phyloP scores from a whole-genome alignment of 164 flowering plant genomes.

The Paratinospora sagittata region DNA sequence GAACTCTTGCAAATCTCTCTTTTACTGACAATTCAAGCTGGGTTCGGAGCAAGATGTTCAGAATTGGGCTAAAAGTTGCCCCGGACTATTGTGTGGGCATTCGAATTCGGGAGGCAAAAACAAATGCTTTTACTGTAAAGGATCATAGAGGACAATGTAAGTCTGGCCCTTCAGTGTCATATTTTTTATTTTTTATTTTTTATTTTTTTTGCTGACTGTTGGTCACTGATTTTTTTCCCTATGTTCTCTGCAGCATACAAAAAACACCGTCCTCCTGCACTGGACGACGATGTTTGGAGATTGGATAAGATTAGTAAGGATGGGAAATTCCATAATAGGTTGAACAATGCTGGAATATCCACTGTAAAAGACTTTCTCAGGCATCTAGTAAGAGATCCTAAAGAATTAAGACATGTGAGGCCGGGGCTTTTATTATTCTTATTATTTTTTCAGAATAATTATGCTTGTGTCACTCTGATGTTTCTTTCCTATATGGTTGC shows the following conservation, averaged over 20 bases:
- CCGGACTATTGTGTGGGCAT: slow-evolving; percentile 65
- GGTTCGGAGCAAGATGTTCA: slow-evolving; percentile 91
- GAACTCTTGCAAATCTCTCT: slow-evolving; percentile 82
- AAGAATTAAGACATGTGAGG: slow-evolving; percentile 70
- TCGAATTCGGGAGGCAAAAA: slow-evolving; percentile 88
- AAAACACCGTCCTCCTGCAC: slow-evolving; percentile 92
- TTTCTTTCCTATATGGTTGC: slow-evolving; percentile 11
- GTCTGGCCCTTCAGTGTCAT: slow-evolving; percentile 8
- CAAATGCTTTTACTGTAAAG: slow-evolving; percentile 91
- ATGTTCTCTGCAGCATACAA: slow-evolving; percentile 59
- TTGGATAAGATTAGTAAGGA: slow-evolving; percentile 94
- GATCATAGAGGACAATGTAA: slow-evolving; percentile 98
- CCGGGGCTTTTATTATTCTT: not conserved
- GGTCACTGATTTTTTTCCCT: slow-evolving; percentile 4
- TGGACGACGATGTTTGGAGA: slow-evolving; percentile 90
- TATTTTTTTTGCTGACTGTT: too few species aligned
- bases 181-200: not conserved
- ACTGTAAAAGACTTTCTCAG: slow-evolving; percentile 83
- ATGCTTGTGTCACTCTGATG: slow-evolving; percentile 1
- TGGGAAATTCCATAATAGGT: slow-evolving; percentile 88
- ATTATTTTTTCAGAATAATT: not conserved
- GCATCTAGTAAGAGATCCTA: slow-evolving; percentile 69
- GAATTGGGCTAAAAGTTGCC: slow-evolving; percentile 81
- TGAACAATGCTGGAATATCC: slow-evolving; percentile 61
- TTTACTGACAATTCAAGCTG: slow-evolving; percentile 99